These are phyloP conservation scores for Camelina laxa DNA, from an alignment of 345 rosid genomes.

Conservation along the genomic window DNA sequence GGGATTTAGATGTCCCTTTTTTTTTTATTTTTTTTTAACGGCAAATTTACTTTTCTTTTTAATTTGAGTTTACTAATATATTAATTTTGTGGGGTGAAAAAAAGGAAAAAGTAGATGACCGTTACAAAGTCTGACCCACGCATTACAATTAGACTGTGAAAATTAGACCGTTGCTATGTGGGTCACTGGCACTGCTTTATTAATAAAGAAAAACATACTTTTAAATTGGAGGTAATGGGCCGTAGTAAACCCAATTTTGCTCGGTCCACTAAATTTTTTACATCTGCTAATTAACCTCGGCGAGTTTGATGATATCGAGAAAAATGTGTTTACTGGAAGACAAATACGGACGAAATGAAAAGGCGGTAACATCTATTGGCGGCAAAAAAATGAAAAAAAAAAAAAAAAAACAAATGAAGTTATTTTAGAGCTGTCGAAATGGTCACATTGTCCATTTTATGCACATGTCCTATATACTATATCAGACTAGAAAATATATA, in stretches of 20 bases:
- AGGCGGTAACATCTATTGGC: no score
- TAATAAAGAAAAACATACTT: neutral
- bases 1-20: constrained; percentile 21
- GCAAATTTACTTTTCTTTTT: constrained; percentile 13
- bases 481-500: no score
- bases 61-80: constrained; percentile 3
- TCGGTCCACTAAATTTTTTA: neutral
- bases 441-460: no score
- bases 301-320: neutral
- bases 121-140: constrained; percentile 46
- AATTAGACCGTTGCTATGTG: constrained; percentile 39
- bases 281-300: neutral
- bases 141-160: neutral
- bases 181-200: constrained; percentile 14
- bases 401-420: no score
- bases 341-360: neutral
- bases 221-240: neutral
- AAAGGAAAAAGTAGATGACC: constrained; percentile 50
- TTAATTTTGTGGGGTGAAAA: neutral
- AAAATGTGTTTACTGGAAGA: neutral
- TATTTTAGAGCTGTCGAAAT: no score
- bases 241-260: neutral
- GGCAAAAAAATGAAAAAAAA: no score
- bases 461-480: no score
- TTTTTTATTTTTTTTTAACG: neutral